These are phyloP conservation scores for Termitomyces sp. DNA, from an alignment of 768 basidiomycete genomes.

Conservation along the genomic window DNA sequence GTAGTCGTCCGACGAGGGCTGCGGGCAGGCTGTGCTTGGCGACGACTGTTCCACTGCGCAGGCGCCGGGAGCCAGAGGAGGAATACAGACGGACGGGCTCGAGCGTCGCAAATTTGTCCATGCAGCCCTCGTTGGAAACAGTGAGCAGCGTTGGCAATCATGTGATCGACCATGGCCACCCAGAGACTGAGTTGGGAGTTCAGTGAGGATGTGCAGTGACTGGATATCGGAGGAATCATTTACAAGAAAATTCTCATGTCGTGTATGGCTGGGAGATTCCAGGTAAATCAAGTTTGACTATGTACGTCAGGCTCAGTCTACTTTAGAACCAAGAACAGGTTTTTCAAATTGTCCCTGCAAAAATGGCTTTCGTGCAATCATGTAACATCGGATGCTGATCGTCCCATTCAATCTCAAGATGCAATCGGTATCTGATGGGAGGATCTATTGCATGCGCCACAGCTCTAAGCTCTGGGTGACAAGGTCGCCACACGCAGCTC, in stretches of 20 bases:
- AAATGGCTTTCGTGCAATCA: not conserved
- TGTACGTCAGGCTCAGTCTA: too few relatives aligned
- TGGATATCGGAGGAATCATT: too few relatives aligned
- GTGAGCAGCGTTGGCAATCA: conserved; percentile 4
- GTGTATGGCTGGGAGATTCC: too few relatives aligned
- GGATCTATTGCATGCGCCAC: not conserved
- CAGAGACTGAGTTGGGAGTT: too few relatives aligned
- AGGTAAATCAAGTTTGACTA: too few relatives aligned
- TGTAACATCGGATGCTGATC: not conserved
- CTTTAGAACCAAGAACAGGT: too few relatives aligned
- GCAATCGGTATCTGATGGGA: not conserved
- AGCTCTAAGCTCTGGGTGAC: too few relatives aligned
- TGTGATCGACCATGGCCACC: not conserved
- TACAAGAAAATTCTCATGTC: too few relatives aligned
- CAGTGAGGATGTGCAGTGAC: too few relatives aligned
- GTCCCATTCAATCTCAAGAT: not conserved
- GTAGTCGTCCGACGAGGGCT: conserved; percentile 68
- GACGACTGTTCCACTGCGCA: conserved; percentile 12
- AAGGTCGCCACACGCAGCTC: not conserved
- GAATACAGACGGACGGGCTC: conserved; percentile 64
- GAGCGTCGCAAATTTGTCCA: conserved; percentile 87
- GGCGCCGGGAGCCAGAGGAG: conserved; percentile 24
- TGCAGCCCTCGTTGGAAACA: conserved; percentile 19
- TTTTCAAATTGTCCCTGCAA: too few relatives aligned
- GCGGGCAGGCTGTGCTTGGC: conserved; percentile 13